Base-by-base conservation (phyloP, 83 land plant species). In the Thuja plicata region DNA sequence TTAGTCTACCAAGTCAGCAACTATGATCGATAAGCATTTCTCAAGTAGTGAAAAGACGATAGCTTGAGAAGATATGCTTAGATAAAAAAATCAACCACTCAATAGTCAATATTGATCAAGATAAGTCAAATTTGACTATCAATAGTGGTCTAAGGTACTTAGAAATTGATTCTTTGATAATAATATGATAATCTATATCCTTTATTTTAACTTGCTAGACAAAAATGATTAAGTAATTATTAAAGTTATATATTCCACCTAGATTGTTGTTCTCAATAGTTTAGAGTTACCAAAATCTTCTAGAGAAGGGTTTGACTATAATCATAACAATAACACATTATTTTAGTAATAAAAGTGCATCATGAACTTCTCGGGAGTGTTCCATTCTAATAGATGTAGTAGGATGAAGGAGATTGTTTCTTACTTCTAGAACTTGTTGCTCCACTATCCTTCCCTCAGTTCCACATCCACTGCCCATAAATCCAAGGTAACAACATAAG, bases 241-340 rank as follows among this genome's bases (percentile, higher is more conserved):
- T 10, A 81, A 21, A 46, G 5, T 24, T 81, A 9, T 81, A 43
- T 81, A n/a, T 40, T 85, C 11, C 87, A 98, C 98, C 99, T 98
- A 41, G 99, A 87, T 98, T 98, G 88, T 98, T 98, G 92, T 98
- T 98, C 88, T 99, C 89, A 55, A 96, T 97, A 86, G 99, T 97
- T 83, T 97, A 82, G 99, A 98, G 92, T 96, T 97, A 24, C 98
- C 99, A 93, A 97, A 97, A 86, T 99, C 99, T 91, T 98, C 99
- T 34, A 98, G 94, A 87, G 97, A 95, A 46, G 99, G 99, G 89
- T 98, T 98, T 34, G 99, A 98, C 99, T 98, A 94, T 89, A 86
- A 76, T 85, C 37, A 9, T 41, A 13, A 85, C 27, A 43, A 62
- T 30, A 38, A 81, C 78, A 85, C 82, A 86, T 48, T 48, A 55